Evolutionary conservation across 805 yeast genomes (phyloP), one percentile per base, ranked within the genome.

Genomic region (Debaryomyces hansenii): DNA sequence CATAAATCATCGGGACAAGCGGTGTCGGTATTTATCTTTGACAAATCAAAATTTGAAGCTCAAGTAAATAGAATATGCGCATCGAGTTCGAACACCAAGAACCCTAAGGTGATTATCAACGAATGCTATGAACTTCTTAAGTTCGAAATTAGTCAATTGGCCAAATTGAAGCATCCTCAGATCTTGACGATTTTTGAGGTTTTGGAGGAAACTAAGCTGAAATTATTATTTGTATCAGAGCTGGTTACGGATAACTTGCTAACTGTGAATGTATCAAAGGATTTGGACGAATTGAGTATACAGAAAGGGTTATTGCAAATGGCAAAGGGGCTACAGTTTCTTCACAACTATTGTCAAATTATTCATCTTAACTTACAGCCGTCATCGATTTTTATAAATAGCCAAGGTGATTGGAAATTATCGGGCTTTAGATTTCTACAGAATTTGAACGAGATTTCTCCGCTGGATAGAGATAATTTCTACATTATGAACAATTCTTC

Each of bases 341-440:
- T 94, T 37, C 97, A 94, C 61, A 80, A 81, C 45, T 79, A 81
- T 49, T 87, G 95, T 16, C 77, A 83, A 21, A 78, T 82, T 21
- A 85, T 87, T 5, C 96, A 92, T 66, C 63, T 87, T 52, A 87
- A 90, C 53, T 54, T 94, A 29, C 83, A 83, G 52, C 99, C 99
- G 1, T 70, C 78, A 7, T 80, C 96, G 0, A 74, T 94, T 1
- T 79, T 86, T 46, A 78, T 92, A 15, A 91, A 87, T 54, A 85
- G 82, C 34, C 86, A 83, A 53, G 91, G 95, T 4, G 98, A 94
- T 66, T 94, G 99, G 98, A 94, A 92, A 63, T 62, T 94, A 2
- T 78, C 87, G 5, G 97, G 97, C 0, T 76, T 94, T 48, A 60
- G 59, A 40, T 72, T 72, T 44, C 45, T 73, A n/a, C 70, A 70